Evolutionary conservation across 1,284 basidiomycete genomes (phyloP), one percentile per base, ranked within the genome.

Genomic region (Caloboletus firmus): DNA sequence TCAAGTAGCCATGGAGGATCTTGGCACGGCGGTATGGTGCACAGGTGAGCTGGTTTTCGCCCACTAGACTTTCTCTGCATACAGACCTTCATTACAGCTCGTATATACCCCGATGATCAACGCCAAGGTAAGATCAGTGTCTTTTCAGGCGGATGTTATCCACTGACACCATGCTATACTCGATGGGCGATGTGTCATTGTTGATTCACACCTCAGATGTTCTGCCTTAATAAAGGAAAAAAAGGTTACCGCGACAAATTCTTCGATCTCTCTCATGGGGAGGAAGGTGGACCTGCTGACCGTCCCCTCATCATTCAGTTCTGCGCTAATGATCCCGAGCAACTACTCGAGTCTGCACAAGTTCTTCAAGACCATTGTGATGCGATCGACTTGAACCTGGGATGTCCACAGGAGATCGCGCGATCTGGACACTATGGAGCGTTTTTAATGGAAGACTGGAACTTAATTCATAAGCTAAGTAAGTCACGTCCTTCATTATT

Each of bases 51-150:
- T 24, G 45, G 18, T 17, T 36, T 34, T 64, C 3, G 0, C 9
- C 18, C 10, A 10, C 24, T 30, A n/a, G 10, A 37, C 15, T 34
- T 32, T 20, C 2, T 18, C 5, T 5, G n/a, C 12, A 20, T 34
- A n/a, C n/a, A 30, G 15, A 54, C 26, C 1, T 34, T 5, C 12
- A 24, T 15, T 28, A 7, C 53, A 95, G 79, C 79, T 98, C 7
- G 82, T 85, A 11, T 99, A 98, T 69, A 95, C 95, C 1, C 96
- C 96, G 6, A 99, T 99, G 96, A 98, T 99, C 67, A 94, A 97
- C 63, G 91, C 95, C 49, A 93, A 91, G 73, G 87, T 87, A 26
- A 50, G 24, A 68, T 52, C 22, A 47, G n/a, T 22, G 13, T 20
- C 17, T 18, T 42, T 49, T 45, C 22, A 1, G 5, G 15, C 3